Percentiles rank a stretch among this genome's conserved stretches.
Evolutionary conservation across 352 stramenopile genomes (phyloP).

Genomic region (Pythium myriotylum): DNA sequence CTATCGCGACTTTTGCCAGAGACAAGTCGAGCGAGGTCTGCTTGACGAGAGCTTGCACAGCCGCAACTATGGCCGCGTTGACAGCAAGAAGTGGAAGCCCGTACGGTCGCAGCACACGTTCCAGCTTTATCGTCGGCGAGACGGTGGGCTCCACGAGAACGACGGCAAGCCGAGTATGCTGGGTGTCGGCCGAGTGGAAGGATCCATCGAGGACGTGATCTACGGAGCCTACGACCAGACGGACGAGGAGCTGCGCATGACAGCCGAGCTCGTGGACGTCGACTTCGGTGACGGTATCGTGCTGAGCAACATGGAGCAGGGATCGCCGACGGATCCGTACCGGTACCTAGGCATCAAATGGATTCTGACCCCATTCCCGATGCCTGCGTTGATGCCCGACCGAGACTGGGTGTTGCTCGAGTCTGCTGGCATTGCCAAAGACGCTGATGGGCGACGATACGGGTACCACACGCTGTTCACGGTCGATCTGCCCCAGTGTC

Average conservation of each 20-base stretch:
- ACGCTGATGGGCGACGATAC: slow-evolving; percentile 31
- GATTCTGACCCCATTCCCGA: slow-evolving; percentile 33
- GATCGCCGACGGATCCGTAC: slow-evolving; percentile 41
- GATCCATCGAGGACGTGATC: slow-evolving; percentile 51
- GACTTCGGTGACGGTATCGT: slow-evolving; percentile 43
- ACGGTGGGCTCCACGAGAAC: slow-evolving; percentile 33
- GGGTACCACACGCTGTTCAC: slow-evolving; percentile 52
- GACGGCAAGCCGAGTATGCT: slow-evolving; percentile 38
- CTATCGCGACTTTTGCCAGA: slow-evolving; percentile 32
- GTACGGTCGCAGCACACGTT: slow-evolving; percentile 39
- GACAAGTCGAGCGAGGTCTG: slow-evolving; percentile 36
- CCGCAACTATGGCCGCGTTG: slow-evolving; percentile 19
- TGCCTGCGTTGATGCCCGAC: slow-evolving; percentile 27
- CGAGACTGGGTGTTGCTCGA: slow-evolving; percentile 45
- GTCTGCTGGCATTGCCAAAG: slow-evolving; percentile 45
- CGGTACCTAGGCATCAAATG: slow-evolving; percentile 61
- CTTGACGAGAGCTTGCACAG: slow-evolving; percentile 30
- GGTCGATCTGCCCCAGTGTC: slow-evolving; percentile 43
- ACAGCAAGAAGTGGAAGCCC: slow-evolving; percentile 47
- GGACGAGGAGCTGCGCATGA: slow-evolving; percentile 51
- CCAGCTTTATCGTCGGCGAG: slow-evolving; percentile 43
- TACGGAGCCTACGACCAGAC: slow-evolving; percentile 53
- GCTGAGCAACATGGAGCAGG: slow-evolving; percentile 45
- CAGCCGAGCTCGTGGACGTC: slow-evolving; percentile 20
- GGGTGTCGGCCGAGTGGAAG: slow-evolving; percentile 41